These are phyloP conservation scores for Platanthera zijinensis DNA, from an alignment of 106 monocot species.

Conservation along the genomic window DNA sequence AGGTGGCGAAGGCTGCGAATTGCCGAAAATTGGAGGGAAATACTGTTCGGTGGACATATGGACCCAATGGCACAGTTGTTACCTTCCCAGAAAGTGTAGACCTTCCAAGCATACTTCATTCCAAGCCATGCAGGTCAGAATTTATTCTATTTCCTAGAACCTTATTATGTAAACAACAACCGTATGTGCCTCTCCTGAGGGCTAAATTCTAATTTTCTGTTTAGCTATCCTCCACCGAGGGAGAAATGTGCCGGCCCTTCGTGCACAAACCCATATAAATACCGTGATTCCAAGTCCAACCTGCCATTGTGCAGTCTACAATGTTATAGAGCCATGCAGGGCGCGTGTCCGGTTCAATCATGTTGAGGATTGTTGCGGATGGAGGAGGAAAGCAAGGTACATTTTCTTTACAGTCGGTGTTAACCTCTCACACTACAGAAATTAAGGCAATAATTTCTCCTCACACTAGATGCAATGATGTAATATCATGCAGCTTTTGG, in stretches of 20 bases:
- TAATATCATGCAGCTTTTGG: no score
- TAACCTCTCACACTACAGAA: no score
- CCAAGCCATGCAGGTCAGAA: conserved; percentile 5
- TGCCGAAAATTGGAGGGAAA: conserved; percentile 16
- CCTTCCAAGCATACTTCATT: neutral
- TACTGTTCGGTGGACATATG: conserved; percentile 39
- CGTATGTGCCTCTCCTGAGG: conserved; percentile 20
- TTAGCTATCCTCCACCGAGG: conserved; percentile 77
- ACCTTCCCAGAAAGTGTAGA: neutral
- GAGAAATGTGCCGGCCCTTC: conserved; percentile 80
- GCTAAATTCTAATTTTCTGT: neutral
- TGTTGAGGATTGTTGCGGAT: no score
- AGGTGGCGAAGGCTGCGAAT: conserved; percentile 47
- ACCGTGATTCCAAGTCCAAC: conserved; percentile 66
- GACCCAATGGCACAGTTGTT: neutral
- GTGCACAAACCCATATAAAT: conserved; percentile 70
- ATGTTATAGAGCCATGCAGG: conserved; percentile 63
- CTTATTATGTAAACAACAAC: conserved; percentile 24
- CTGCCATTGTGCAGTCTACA: conserved; percentile 73
- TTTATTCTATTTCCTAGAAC: neutral
- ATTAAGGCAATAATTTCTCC: no score
- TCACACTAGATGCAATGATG: no score
- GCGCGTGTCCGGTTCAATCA: neutral
- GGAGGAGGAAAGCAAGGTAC: no score
- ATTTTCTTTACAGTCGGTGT: no score